Conservation (phyloP, 148 eudicot species). For the Arctostaphylos glauca region DNA sequence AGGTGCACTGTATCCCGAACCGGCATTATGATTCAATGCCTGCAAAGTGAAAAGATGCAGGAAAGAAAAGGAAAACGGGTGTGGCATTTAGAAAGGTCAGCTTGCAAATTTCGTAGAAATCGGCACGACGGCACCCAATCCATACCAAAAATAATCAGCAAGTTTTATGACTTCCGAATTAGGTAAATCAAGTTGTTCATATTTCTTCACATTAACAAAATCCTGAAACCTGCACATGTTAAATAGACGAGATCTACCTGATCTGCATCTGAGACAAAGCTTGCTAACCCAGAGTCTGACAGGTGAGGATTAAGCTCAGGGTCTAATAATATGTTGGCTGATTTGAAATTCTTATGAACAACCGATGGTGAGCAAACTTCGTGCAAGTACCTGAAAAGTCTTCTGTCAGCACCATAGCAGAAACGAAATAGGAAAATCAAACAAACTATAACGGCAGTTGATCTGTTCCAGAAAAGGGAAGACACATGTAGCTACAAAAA, state of each 20-base stretch:
- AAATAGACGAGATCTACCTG: constrained; percentile 49
- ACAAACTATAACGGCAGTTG: not conserved
- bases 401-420: not conserved
- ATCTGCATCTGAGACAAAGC: constrained; percentile 69
- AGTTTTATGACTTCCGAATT: not conserved
- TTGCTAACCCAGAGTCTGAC: constrained; percentile 81
- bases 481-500: not conserved
- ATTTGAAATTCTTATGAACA: constrained; percentile 85
- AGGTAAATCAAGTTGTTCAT: not conserved
- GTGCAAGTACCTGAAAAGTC: constrained; percentile 72
- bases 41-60: constrained; percentile 23
- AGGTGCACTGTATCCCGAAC: constrained; percentile 73
- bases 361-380: constrained; percentile 96
- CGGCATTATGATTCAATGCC: constrained; percentile 60
- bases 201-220: not conserved
- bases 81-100: not conserved
- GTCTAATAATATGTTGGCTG: constrained; percentile 90
- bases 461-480: not conserved
- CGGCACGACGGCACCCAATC: not conserved
- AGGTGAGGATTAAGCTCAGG: constrained; percentile 88
- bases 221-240: not conserved
- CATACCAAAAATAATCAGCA: not conserved
- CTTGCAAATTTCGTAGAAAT: not conserved
- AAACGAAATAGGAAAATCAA: not conserved
- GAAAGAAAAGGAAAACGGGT: not conserved